Evolutionary conservation across 2,329 filamentous ascomycete genomes (phyloP), one percentile per base, ranked within the genome.

Genomic region (Rachicladosporium sp.): DNA sequence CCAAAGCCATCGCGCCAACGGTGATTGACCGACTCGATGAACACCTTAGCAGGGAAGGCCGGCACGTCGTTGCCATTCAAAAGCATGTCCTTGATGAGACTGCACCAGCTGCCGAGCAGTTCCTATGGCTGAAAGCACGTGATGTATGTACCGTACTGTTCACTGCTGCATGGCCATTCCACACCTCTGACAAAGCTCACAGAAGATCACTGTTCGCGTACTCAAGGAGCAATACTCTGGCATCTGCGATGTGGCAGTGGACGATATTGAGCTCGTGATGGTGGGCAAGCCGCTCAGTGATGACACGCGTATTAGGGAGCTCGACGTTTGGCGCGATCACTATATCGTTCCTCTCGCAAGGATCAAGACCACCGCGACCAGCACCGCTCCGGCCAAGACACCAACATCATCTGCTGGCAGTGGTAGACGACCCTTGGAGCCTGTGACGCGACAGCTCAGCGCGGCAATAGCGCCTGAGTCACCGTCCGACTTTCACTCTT

Each of bases 31-130:
- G 39, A 5, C 11, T 47, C 1, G n/a, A 39, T 4, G 33, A 37
- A 9, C 38, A 43, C 13, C 23, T 40, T 4, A 10, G 38, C 3
- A 53, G 53, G 13, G 27, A 51, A 1, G 50, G 46, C 19, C 46
- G 53, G 10, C 60, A 50, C 38, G 57, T 56, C 50, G 51, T 63
- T 10, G 61, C 52, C 10, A 46, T 65, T n/a, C 47, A 64, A 29
- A 36, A 27, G 35, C 41, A 46, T 13, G 42, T 43, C 15, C 21
- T 29, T 10, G 27, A 40, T 2, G 37, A 35, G 39, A 34, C 34
- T 31, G 30, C 38, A 51, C 11, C 50, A 48, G 23, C 23, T 41
- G 3, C 43, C 43, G 38, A 50, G 1, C 54, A 61, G 35, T 59
- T 63, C 35, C 38, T 60, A 1, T 65, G 61, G 58, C 50, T 63